Evolutionary conservation across 768 basidiomycete species (phyloP).

Genomic region (Trametes elegans): DNA sequence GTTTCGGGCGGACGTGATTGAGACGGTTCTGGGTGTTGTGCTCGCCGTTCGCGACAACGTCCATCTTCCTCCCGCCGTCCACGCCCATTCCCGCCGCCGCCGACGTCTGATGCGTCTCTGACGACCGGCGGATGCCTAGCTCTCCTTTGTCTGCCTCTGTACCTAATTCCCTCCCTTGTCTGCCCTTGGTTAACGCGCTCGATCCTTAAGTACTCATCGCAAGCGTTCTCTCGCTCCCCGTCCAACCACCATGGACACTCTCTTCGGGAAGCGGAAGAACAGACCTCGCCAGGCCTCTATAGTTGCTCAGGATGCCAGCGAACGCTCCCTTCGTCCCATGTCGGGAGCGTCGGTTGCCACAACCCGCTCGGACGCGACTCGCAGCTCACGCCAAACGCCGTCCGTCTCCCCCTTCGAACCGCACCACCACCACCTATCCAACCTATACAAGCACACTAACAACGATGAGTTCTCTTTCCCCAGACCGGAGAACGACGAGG

Average conservation of each 20-base stretch:
- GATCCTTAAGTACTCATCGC: background rate
- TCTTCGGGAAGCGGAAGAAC: slow-evolving; percentile 38
- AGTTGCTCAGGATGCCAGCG: slow-evolving; percentile 29
- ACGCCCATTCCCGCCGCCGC: background rate
- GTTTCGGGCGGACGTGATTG: background rate
- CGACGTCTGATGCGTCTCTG: slow-evolving; percentile 10
- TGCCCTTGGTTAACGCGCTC: slow-evolving; percentile 1
- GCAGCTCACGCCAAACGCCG: slow-evolving; percentile 61
- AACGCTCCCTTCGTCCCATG: slow-evolving; percentile 30
- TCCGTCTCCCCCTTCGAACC: slow-evolving; percentile 54
- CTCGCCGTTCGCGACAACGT: slow-evolving; percentile 1
- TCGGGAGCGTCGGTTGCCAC: slow-evolving; percentile 41
- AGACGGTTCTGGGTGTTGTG: background rate
- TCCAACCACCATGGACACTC: slow-evolving; percentile 30
- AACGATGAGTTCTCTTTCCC: slow-evolving; percentile 70
- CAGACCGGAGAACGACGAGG: slow-evolving; percentile 70
- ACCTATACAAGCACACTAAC: slow-evolving; percentile 32
- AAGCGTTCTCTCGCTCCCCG: background rate
- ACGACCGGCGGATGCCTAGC: background rate
- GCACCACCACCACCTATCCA: slow-evolving; percentile 54
- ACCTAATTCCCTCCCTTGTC: background rate
- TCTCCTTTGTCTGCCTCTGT: background rate
- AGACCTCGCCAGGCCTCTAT: slow-evolving; percentile 36
- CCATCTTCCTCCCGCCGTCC: background rate
- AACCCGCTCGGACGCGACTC: slow-evolving; percentile 54